phyloP scores from a whole-genome alignment of 495 filamentous ascomycete species.

The Margaritispora aquatica region DNA sequence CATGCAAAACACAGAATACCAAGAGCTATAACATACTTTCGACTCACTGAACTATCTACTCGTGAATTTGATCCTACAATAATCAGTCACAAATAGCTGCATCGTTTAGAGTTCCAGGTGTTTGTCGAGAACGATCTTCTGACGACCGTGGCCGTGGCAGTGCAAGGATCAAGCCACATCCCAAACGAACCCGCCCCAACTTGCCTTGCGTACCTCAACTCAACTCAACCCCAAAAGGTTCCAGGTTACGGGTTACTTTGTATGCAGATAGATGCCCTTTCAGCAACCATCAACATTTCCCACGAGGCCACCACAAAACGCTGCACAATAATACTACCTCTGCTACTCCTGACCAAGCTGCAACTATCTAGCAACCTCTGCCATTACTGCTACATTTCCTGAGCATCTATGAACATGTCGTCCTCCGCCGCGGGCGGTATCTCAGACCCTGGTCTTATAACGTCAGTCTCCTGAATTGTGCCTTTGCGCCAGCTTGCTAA shows the following conservation, averaged over 20 bases:
- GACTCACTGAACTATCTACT: no score
- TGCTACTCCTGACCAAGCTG: background rate
- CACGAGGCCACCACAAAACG: constrained; percentile 10
- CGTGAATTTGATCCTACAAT: no score
- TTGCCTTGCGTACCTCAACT: constrained; percentile 11
- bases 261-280: no score
- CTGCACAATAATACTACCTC: constrained; percentile 3
- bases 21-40: no score
- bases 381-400: background rate
- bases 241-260: no score
- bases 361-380: background rate
- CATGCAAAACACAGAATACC: no score
- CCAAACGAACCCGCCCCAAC: constrained; percentile 6
- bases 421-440: constrained; percentile 40
- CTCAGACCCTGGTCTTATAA: constrained; percentile 54
- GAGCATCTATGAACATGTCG: background rate
- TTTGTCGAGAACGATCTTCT: background rate
- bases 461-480: constrained; percentile 32
- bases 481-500: constrained; percentile 18
- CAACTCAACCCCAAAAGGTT: no score
- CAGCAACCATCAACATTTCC: constrained; percentile 5
- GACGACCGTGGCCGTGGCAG: background rate
- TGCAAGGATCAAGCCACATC: constrained; percentile 5
- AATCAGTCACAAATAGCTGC: no score
- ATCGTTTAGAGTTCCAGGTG: background rate